Evolutionary conservation across 805 yeast genomes (phyloP).

Genomic region (Cyberlindnera xishuangbannaensis): DNA sequence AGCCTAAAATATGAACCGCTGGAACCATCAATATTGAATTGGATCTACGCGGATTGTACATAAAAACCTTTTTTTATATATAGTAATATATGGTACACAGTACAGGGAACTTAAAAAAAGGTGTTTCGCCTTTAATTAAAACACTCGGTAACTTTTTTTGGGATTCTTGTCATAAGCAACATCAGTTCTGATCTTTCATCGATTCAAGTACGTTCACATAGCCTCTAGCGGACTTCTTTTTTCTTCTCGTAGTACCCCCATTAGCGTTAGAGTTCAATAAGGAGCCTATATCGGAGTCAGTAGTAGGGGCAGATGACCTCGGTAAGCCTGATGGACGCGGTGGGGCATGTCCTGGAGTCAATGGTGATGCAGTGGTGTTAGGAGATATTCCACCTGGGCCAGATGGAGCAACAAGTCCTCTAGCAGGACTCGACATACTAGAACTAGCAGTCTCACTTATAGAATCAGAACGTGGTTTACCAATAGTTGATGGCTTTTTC

Average conservation of each 20-base stretch:
- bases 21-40: no score
- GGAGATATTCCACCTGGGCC: conserved; percentile 6
- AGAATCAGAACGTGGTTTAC: conserved; percentile 36
- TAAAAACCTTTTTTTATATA: background rate
- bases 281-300: no score
- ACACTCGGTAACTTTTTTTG: no score
- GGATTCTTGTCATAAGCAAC: no score
- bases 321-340: no score
- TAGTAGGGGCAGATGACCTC: no score
- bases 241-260: conserved; percentile 30
- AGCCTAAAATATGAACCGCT: no score
- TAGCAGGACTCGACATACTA: no score
- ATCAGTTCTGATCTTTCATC: conserved; percentile 3
- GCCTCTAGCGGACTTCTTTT: conserved; percentile 46
- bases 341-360: no score
- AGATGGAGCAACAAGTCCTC: background rate
- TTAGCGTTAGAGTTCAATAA: conserved; percentile 44
- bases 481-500: conserved; percentile 28
- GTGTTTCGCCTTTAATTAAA: no score
- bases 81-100: background rate
- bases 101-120: background rate
- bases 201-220: conserved; percentile 60
- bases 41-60: background rate
- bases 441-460: conserved; percentile 15
- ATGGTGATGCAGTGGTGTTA: conserved; percentile 4